Percentiles rank a stretch among this genome's conserved stretches.
phyloP scores from a whole-genome alignment of 2,329 filamentous ascomycete genomes.

The Penicillium vulpinum region DNA sequence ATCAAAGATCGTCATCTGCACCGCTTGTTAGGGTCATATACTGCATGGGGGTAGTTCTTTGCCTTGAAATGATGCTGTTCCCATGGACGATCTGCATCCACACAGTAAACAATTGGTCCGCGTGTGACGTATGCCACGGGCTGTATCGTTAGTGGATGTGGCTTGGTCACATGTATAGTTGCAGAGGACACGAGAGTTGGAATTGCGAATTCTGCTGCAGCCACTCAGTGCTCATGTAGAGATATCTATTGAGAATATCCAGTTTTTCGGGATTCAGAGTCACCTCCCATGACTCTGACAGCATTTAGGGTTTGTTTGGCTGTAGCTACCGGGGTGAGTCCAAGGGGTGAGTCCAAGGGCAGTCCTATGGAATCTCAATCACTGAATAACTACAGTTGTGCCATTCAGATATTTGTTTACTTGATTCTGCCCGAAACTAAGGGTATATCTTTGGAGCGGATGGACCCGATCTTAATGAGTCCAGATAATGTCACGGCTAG shows the following conservation, averaged over 20 bases:
- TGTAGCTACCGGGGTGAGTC: slow-evolving; percentile 18
- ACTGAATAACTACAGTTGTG: not conserved
- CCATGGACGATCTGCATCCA: slow-evolving; percentile 59
- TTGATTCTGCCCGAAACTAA: slow-evolving; percentile 41
- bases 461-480: slow-evolving; percentile 40
- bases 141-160: slow-evolving; percentile 59
- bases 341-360: slow-evolving; percentile 4
- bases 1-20: slow-evolving; percentile 15
- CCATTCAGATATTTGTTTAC: slow-evolving; percentile 30
- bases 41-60: not conserved
- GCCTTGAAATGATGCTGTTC: slow-evolving; percentile 51
- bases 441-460: slow-evolving; percentile 36
- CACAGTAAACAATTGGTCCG: slow-evolving; percentile 62
- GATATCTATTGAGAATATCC: slow-evolving; percentile 51
- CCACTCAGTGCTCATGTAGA: slow-evolving; percentile 48
- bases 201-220: slow-evolving; percentile 45
- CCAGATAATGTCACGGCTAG: slow-evolving; percentile 41
- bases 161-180: slow-evolving; percentile 51
- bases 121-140: slow-evolving; percentile 56
- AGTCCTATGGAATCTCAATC: not conserved
- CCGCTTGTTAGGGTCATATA: not conserved
- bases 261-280: slow-evolving; percentile 35
- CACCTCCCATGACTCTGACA: slow-evolving; percentile 25
- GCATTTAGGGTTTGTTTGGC: slow-evolving; percentile 40
- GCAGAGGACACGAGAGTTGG: slow-evolving; percentile 49